Evolutionary conservation across 106 monocot species (phyloP).

Genomic region (Agapanthus africanus): DNA sequence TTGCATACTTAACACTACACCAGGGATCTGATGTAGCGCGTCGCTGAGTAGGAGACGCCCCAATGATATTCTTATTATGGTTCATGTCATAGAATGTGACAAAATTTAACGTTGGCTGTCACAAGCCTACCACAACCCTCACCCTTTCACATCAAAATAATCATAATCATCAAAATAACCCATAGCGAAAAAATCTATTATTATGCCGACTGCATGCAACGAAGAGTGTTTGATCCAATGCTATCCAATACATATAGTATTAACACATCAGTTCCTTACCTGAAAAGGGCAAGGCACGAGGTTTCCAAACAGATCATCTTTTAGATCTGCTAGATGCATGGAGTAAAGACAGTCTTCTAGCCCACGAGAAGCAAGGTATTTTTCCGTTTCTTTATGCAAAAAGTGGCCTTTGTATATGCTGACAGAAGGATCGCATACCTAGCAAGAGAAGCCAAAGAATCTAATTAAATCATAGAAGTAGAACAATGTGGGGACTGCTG

Average conservation of each 20-base stretch:
- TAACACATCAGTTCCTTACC: slow-evolving; percentile 23
- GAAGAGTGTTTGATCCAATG: not conserved
- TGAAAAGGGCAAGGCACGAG: slow-evolving; percentile 72
- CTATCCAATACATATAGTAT: not conserved
- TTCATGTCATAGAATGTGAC: no score
- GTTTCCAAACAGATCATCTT: slow-evolving; percentile 55
- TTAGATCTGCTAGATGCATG: slow-evolving; percentile 50
- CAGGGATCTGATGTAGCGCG: no score
- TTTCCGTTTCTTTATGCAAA: slow-evolving; percentile 58
- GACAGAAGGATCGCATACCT: slow-evolving; percentile 81
- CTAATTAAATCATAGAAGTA: slow-evolving; percentile 2
- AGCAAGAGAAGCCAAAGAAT: slow-evolving; percentile 2
- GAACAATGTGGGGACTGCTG: no score
- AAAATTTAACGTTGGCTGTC: no score
- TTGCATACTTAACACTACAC: no score
- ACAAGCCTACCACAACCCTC: no score
- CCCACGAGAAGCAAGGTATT: slow-evolving; percentile 62
- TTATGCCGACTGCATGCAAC: not conserved
- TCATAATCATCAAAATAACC: not conserved
- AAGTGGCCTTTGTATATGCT: slow-evolving; percentile 74
- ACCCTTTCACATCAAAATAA: no score
- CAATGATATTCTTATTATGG: no score
- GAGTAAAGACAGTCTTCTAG: slow-evolving; percentile 57
- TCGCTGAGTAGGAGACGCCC: no score
- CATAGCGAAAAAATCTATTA: not conserved